These are phyloP conservation scores for Lipomyces chichibuensis DNA, from an alignment of 805 yeast species.

Conservation along the genomic window DNA sequence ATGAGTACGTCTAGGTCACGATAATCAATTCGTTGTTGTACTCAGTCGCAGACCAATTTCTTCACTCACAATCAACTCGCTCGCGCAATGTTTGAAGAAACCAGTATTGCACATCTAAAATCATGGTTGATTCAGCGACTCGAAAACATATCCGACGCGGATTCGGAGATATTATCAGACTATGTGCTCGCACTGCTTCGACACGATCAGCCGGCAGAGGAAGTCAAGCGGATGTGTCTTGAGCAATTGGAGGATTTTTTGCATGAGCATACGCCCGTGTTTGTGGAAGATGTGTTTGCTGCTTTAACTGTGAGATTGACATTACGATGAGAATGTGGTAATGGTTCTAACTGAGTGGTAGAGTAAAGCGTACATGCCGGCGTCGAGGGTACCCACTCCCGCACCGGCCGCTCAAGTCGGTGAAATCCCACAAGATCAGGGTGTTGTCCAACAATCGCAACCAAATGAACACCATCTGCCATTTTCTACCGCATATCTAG, in stretches of 20 bases:
- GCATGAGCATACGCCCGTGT: constrained; percentile 39
- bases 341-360: neutral
- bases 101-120: constrained; percentile 31
- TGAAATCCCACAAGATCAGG: neutral
- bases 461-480: constrained; percentile 8
- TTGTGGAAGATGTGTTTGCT: constrained; percentile 45
- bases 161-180: constrained; percentile 50
- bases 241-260: constrained; percentile 50
- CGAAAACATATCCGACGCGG: constrained; percentile 46
- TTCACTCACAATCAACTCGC: neutral
- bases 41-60: neutral
- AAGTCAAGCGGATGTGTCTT: constrained; percentile 43
- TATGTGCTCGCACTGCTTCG: constrained; percentile 51
- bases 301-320: constrained; percentile 33
- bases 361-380: neutral
- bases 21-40: neutral
- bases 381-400: neutral
- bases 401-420: neutral
- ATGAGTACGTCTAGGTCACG: neutral
- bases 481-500: neutral
- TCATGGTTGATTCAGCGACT: constrained; percentile 42
- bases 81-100: constrained; percentile 21
- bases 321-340: neutral
- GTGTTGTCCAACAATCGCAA: neutral
- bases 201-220: constrained; percentile 45